Percentiles rank a stretch among this genome's conserved stretches.
Evolutionary conservation across 2,329 filamentous ascomycete species (phyloP).

Genomic region (Dactylellina leptospora): DNA sequence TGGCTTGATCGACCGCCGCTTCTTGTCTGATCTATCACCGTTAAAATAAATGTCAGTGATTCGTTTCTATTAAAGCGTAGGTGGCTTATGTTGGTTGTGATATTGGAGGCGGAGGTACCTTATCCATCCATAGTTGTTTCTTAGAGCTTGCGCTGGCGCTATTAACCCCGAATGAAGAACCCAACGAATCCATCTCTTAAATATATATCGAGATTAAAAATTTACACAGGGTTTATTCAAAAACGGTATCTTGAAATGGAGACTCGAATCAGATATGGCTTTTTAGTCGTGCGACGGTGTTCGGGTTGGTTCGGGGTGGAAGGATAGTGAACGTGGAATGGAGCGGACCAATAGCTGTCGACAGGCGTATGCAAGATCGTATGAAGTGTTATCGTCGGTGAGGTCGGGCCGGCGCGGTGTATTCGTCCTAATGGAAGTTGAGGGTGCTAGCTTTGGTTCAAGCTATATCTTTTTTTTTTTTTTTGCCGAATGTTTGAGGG

Average conservation of each 20-base stretch:
- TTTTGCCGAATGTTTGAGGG: too few species aligned
- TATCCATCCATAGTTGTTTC: slow-evolving; percentile 49
- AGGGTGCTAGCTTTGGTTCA: too few species aligned
- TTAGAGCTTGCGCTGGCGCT: slow-evolving; percentile 10
- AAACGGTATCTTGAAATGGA: too few species aligned
- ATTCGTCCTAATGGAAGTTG: neutral
- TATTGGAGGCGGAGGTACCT: slow-evolving; percentile 6
- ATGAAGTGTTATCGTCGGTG: neutral
- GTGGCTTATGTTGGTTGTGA: neutral
- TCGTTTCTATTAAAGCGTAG: neutral
- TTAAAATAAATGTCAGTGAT: neutral
- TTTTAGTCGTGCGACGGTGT: too few species aligned
- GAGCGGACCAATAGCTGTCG: too few species aligned
- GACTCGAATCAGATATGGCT: too few species aligned
- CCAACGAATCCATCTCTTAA: slow-evolving; percentile 55
- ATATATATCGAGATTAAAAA: too few species aligned
- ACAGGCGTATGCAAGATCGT: too few species aligned
- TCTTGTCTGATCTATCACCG: slow-evolving; percentile 34
- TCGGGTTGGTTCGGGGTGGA: too few species aligned
- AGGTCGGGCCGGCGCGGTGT: neutral
- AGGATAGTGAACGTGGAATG: too few species aligned
- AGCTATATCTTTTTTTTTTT: too few species aligned
- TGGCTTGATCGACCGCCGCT: slow-evolving; percentile 45
- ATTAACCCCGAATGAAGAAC: slow-evolving; percentile 26
- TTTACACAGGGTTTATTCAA: too few species aligned